These are phyloP conservation scores for Neocatenulostroma microsporum DNA, from an alignment of 2,329 filamentous ascomycete species.

Conservation along the genomic window DNA sequence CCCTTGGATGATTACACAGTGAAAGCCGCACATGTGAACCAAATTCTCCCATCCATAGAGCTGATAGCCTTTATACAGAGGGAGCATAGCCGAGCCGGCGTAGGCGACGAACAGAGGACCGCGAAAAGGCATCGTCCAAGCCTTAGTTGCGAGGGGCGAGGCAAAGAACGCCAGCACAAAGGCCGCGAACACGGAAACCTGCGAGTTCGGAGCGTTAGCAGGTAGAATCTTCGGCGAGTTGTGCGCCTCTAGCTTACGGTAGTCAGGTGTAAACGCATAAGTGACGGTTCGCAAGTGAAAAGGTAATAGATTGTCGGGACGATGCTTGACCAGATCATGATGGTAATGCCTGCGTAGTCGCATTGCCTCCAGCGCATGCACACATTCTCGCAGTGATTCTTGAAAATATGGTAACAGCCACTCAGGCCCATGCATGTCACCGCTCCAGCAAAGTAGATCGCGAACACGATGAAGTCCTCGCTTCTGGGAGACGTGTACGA, in stretches of 20 bases:
- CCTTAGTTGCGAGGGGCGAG: neutral
- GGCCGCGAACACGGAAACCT: neutral
- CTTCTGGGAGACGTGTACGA: neutral
- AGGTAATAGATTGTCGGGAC: slow-evolving; percentile 1
- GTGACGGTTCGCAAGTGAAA: neutral
- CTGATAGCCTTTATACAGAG: neutral
- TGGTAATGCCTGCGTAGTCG: neutral
- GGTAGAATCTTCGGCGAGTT: neutral
- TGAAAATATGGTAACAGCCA: too few relatives aligned
- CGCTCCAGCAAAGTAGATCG: too few relatives aligned
- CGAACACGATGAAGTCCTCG: neutral
- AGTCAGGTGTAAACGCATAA: neutral
- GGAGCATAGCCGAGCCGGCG: neutral
- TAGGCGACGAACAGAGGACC: neutral
- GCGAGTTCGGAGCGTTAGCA: neutral
- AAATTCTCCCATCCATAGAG: neutral
- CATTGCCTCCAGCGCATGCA: neutral
- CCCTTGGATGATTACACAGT: neutral
- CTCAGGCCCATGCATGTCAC: too few relatives aligned
- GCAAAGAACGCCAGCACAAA: neutral
- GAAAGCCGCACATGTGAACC: neutral
- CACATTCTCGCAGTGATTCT: too few relatives aligned
- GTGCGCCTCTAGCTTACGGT: neutral
- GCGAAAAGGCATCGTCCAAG: neutral
- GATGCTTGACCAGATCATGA: neutral